A percentile compares a stretch with the other conserved stretches of the same genome.
Conservation (phyloP, 2,329 filamentous ascomycete species). For the Tolypocladium capitatum region DNA sequence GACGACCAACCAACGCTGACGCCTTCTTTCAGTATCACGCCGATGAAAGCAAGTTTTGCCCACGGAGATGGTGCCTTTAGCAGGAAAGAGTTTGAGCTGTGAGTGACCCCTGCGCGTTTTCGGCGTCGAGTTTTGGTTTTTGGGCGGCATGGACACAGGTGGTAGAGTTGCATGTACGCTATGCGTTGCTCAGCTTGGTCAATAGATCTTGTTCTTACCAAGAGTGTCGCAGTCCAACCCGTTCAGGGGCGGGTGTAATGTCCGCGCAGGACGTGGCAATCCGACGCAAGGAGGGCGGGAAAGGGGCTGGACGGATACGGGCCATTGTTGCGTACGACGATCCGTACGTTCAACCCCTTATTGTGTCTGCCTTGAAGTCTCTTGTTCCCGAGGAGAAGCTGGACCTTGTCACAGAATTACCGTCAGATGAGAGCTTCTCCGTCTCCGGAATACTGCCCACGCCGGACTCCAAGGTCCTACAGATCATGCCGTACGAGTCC, state of each 20-base stretch:
- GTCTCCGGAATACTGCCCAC: constrained; percentile 22
- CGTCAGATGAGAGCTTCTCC: constrained; percentile 18
- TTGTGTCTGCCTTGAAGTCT: constrained; percentile 56
- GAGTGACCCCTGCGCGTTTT: constrained; percentile 36
- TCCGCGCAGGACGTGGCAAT: constrained; percentile 8
- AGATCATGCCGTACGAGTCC: constrained; percentile 76
- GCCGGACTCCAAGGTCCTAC: constrained; percentile 41
- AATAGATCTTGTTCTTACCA: constrained; percentile 25
- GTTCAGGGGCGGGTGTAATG: constrained; percentile 3
- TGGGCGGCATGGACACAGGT: neutral
- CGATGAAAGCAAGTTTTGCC: constrained; percentile 86
- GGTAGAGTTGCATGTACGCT: constrained; percentile 13
- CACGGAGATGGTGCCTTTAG: constrained; percentile 51
- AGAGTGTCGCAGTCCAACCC: constrained; percentile 13
- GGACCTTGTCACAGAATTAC: constrained; percentile 37
- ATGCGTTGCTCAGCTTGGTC: constrained; percentile 6
- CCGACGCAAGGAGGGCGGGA: constrained; percentile 7
- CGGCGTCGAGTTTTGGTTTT: neutral
- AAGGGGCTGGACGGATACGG: constrained; percentile 25
- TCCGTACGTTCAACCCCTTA: constrained; percentile 75
- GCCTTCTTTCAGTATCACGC: constrained; percentile 55
- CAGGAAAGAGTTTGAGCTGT: constrained; percentile 67
- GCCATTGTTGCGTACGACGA: constrained; percentile 78
- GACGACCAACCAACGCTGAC: constrained; percentile 1
- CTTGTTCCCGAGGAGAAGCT: constrained; percentile 42